phyloP scores from a whole-genome alignment of 2,329 filamentous ascomycete species.

The Clonostachys sp. region DNA sequence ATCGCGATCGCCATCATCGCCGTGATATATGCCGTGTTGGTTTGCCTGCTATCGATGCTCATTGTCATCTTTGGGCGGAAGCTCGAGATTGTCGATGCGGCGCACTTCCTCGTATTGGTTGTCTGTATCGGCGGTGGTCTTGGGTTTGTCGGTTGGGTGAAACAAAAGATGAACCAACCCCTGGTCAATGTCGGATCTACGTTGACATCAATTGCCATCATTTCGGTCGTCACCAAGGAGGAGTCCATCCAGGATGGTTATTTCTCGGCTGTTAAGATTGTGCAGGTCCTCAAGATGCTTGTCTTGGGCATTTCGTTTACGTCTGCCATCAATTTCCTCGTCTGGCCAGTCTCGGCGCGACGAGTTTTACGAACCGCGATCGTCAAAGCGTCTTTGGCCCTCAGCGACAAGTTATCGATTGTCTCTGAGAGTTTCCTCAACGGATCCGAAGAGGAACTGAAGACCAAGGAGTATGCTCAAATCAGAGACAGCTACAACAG shows the following conservation, averaged over 20 bases:
- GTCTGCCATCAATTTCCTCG: conserved; percentile 68
- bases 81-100: conserved; percentile 61
- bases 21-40: conserved; percentile 63
- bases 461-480: conserved; percentile 58
- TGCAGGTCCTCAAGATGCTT: conserved; percentile 79
- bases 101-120: conserved; percentile 74
- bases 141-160: conserved; percentile 84
- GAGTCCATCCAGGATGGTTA: conserved; percentile 78
- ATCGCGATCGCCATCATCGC: conserved; percentile 71
- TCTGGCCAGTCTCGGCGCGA: conserved; percentile 77
- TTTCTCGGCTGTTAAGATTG: conserved; percentile 77
- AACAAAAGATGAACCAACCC: conserved; percentile 73
- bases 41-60: conserved; percentile 85
- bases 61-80: conserved; percentile 75
- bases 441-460: conserved; percentile 74
- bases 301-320: conserved; percentile 71
- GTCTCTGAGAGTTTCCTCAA: conserved; percentile 82
- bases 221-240: conserved; percentile 87
- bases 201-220: conserved; percentile 80
- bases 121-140: conserved; percentile 83
- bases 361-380: conserved; percentile 69
- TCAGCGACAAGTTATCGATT: conserved; percentile 76
- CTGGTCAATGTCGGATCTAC: conserved; percentile 83
- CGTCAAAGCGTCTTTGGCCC: conserved; percentile 64
- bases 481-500: conserved; percentile 61